Evolutionary conservation across 305 asterid species (phyloP), one percentile per base, ranked within the genome.

Genomic region (Ajuga reptans): DNA sequence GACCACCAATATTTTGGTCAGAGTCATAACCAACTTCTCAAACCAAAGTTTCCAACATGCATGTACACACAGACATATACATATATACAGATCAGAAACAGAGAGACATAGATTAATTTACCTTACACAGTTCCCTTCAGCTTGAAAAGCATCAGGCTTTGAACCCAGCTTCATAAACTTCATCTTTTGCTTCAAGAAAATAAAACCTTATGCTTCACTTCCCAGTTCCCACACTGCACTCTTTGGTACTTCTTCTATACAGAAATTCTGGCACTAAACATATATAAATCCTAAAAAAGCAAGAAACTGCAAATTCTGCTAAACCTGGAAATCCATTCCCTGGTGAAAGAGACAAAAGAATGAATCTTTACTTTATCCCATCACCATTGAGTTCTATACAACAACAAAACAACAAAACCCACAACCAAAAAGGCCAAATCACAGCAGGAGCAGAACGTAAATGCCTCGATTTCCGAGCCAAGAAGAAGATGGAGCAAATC

Each of bases 111-210:
- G 31, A 69, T 16, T 42, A 47, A 46, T 68, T n/a, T 58, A 84
- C 96, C 95, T 89, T 74, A 81, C 85, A 62, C 68, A 77, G 78
- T 72, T 84, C 14, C 92, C 96, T 61, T 86, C 86, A 64, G 84
- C 76, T 77, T 85, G 94, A 72, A 92, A 92, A 75, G 91, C 85
- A 84, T 92, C 96, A 49, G 95, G 92, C 84, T 87, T 92, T 45
- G 98, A 92, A 5, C 96, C 98, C 86, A 92, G 69, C 86, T 91
- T 91, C 98, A 91, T 91, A 72, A 79, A 89, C 92, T 89, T 89
- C 98, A 91, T 91, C 51, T 78, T 76, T 62, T 56, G 36, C 39
- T 69, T 78, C 36, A 64, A 47, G 63, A 66, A 50, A 66, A 55
- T 41, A 53, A 10, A 14, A 59, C 9, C 18, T 47, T 36, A 41